Percentiles rank a stretch among this genome's conserved stretches.
Conservation (phyloP, 495 filamentous ascomycete genomes). For the Parathielavia hyrcaniae region DNA sequence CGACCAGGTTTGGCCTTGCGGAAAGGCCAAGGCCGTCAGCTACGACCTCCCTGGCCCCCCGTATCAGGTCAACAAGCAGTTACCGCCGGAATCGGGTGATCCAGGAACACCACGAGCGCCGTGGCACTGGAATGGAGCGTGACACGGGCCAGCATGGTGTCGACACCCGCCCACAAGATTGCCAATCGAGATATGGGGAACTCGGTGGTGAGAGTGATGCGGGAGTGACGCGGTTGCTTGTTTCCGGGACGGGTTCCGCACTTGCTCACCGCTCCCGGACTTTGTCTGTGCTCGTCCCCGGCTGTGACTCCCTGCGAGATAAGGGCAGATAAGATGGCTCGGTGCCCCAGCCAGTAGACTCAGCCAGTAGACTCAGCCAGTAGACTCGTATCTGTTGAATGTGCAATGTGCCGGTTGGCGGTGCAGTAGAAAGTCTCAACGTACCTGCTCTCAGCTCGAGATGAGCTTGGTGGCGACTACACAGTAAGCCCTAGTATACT, state of each 20-base stretch:
- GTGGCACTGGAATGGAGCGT: slow-evolving; percentile 28
- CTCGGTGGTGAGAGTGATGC: slow-evolving; percentile 8
- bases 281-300: slow-evolving; percentile 1
- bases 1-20: slow-evolving; percentile 18
- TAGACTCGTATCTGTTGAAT: not conserved
- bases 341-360: not conserved
- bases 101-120: slow-evolving; percentile 15
- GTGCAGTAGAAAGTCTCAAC: not conserved
- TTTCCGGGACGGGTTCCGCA: slow-evolving; percentile 26
- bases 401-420: slow-evolving; percentile 2
- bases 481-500: no score
- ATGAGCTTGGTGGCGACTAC: not conserved
- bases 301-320: slow-evolving; percentile 8
- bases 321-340: slow-evolving; percentile 13
- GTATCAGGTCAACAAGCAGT: slow-evolving; percentile 24
- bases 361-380: not conserved
- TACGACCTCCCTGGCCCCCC: not conserved
- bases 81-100: slow-evolving; percentile 24
- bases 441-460: slow-evolving; percentile 7
- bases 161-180: slow-evolving; percentile 13
- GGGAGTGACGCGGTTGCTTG: slow-evolving; percentile 9
- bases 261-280: slow-evolving; percentile 17
- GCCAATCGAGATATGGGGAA: slow-evolving; percentile 14
- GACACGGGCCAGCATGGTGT: slow-evolving; percentile 23
- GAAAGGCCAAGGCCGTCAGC: slow-evolving; percentile 15